Evolutionary conservation across 129 eudicot species (phyloP).

Genomic region (Tagetes patula): DNA sequence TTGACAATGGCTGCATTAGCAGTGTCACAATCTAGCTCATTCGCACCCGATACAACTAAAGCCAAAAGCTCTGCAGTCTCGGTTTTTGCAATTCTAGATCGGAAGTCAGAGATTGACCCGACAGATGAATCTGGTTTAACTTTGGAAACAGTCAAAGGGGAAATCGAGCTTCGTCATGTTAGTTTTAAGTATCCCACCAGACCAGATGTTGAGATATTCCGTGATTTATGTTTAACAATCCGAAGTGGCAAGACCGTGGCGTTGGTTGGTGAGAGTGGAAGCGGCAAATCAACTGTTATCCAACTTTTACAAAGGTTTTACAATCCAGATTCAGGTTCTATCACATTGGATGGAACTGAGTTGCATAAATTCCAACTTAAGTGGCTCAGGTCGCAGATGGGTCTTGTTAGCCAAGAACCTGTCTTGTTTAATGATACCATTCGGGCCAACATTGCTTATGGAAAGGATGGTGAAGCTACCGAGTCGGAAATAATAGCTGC

Average conservation of each 20-base stretch:
- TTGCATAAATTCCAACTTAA: constrained; percentile 58
- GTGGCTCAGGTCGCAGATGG: constrained; percentile 82
- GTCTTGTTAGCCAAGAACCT: constrained; percentile 76
- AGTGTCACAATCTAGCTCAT: constrained; percentile 73
- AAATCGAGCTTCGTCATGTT: constrained; percentile 60
- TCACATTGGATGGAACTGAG: constrained; percentile 60
- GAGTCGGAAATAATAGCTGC: constrained; percentile 71
- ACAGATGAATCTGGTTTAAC: constrained; percentile 67
- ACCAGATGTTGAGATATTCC: constrained; percentile 70
- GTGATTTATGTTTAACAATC: constrained; percentile 61
- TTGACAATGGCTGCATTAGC: constrained; percentile 72
- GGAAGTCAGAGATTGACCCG: constrained; percentile 71
- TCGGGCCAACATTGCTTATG: constrained; percentile 66
- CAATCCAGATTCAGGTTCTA: constrained; percentile 60
- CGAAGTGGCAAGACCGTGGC: constrained; percentile 78
- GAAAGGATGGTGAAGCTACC: constrained; percentile 64
- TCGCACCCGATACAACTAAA: constrained; percentile 71
- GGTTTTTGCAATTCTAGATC: constrained; percentile 62
- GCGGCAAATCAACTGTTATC: constrained; percentile 73
- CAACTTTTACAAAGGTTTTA: constrained; percentile 68
- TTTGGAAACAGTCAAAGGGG: constrained; percentile 62
- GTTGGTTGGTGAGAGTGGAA: constrained; percentile 76
- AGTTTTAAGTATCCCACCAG: constrained; percentile 80
- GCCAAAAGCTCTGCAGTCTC: constrained; percentile 75
- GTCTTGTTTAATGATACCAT: constrained; percentile 65